Conservation (phyloP, 1,284 basidiomycete genomes). For the Pulchroboletus neoregius region DNA sequence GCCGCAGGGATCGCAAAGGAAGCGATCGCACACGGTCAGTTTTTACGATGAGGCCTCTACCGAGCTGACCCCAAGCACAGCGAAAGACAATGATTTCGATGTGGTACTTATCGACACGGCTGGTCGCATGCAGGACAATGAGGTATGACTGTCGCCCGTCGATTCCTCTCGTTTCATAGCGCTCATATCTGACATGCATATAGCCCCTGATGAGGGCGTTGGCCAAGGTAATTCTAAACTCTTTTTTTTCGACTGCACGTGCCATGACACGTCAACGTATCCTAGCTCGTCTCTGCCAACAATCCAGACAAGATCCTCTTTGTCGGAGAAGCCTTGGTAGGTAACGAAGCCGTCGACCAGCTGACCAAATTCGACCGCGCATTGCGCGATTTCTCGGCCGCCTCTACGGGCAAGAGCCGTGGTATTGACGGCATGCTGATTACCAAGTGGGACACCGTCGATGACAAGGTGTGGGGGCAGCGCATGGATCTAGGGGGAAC, state of each 20-base stretch:
- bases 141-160: slow-evolving; percentile 49
- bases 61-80: slow-evolving; percentile 39
- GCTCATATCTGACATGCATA: slow-evolving; percentile 4
- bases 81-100: slow-evolving; percentile 83
- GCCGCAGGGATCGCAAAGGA: slow-evolving; percentile 97
- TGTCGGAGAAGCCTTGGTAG: slow-evolving; percentile 93
- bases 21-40: slow-evolving; percentile 82
- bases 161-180: not conserved
- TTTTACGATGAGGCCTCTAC: not conserved
- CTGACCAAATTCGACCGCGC: slow-evolving; percentile 91
- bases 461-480: slow-evolving; percentile 65
- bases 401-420: slow-evolving; percentile 63
- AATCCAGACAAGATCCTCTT: slow-evolving; percentile 95
- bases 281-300: slow-evolving; percentile 83
- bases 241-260: slow-evolving; percentile 3
- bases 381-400: slow-evolving; percentile 81
- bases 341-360: slow-evolving; percentile 96
- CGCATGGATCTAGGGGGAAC: not conserved
- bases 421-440: slow-evolving; percentile 96
- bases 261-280: slow-evolving; percentile 1
- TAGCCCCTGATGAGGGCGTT: slow-evolving; percentile 95
- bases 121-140: slow-evolving; percentile 98
- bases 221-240: slow-evolving; percentile 66
- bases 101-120: slow-evolving; percentile 96
- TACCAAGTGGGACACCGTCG: slow-evolving; percentile 97